Conservation (phyloP, 2,329 filamentous ascomycete genomes). For the Elsinoe batatas region DNA sequence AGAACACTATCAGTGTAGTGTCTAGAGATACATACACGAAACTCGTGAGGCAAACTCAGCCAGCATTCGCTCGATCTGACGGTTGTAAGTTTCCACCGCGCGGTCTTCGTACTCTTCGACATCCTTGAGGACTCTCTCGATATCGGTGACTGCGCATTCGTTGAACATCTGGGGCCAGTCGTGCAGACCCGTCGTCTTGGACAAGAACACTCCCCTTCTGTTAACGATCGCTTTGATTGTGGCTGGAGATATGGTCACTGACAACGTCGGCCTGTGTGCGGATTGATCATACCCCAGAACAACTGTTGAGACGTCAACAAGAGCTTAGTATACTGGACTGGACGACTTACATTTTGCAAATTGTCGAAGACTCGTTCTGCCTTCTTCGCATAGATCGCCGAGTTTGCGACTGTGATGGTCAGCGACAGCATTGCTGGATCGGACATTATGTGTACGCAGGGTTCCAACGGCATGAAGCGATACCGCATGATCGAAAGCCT, state of each 20-base stretch:
- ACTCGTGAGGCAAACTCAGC: background rate
- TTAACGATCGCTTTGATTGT: background rate
- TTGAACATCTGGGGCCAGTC: background rate
- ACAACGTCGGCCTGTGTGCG: background rate
- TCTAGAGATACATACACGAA: background rate
- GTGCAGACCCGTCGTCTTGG: background rate
- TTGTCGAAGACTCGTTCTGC: background rate
- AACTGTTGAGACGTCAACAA: background rate
- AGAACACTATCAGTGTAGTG: background rate
- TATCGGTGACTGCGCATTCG: background rate
- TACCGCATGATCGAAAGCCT: too few species aligned
- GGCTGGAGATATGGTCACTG: background rate
- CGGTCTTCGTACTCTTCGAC: background rate
- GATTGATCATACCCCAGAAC: background rate
- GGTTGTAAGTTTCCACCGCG: background rate
- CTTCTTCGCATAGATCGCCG: background rate
- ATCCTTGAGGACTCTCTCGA: background rate
- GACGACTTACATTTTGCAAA: background rate
- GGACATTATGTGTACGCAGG: too few species aligned
- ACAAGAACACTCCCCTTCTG: background rate
- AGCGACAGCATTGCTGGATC: too few species aligned
- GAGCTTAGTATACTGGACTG: background rate
- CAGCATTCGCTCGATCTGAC: background rate
- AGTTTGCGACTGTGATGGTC: too few species aligned
- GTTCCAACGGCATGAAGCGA: too few species aligned